phyloP scores from a whole-genome alignment of 163 green algal species.

The Prototheca stagnorum region DNA sequence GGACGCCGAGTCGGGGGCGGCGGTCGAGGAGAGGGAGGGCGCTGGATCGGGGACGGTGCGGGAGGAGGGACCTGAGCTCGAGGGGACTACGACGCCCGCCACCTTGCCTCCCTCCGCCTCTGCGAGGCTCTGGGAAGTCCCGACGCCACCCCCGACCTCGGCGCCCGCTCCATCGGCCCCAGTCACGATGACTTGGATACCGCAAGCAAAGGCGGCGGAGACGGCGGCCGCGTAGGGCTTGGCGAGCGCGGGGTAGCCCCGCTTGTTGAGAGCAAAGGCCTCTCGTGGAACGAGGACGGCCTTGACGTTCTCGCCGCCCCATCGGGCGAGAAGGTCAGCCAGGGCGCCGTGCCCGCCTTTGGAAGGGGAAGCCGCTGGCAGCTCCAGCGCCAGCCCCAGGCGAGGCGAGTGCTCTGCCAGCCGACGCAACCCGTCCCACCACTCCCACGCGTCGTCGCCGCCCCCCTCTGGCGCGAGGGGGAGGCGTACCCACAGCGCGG shows the following conservation, averaged over 20 bases:
- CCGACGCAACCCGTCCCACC: constrained; percentile 56
- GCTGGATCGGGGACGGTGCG: no score
- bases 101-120: no score
- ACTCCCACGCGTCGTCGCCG: constrained; percentile 48
- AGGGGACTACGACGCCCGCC: no score
- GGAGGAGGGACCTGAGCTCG: no score
- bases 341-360: background rate
- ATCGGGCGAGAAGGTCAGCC: constrained; percentile 53
- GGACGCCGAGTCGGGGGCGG: no score
- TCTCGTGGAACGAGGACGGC: constrained; percentile 51
- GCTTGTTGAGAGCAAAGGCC: constrained; percentile 72
- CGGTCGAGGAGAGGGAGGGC: no score
- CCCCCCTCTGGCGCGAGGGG: constrained; percentile 36
- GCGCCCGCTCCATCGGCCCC: no score
- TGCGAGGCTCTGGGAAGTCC: no score
- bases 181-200: constrained; percentile 56
- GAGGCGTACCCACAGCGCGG: constrained; percentile 69
- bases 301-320: constrained; percentile 72
- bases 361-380: constrained; percentile 31
- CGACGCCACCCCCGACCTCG: no score
- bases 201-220: constrained; percentile 38
- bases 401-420: constrained; percentile 47
- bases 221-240: constrained; percentile 68
- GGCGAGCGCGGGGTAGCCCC: constrained; percentile 69
- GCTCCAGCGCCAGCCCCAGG: constrained; percentile 52